Conservation (phyloP, 176 grass and related monocot genomes). For the Aegilops sharonensis region DNA sequence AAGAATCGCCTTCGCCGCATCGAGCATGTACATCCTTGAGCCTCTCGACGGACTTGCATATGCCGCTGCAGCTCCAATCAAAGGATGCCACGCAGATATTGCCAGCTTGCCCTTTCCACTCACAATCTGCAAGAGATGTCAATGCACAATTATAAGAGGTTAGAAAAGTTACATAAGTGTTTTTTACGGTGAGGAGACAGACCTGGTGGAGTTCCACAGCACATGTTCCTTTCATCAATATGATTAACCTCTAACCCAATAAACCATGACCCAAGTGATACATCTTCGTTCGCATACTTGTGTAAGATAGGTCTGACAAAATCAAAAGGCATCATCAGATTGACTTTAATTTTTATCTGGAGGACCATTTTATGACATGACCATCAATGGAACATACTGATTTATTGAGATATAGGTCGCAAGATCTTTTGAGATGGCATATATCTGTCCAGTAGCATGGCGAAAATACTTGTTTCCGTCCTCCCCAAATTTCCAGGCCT, state of each 20-base stretch:
- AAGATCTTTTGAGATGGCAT: conserved; percentile 86
- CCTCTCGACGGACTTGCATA: conserved; percentile 83
- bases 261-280: conserved; percentile 87
- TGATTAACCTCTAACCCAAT: conserved; percentile 88
- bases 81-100: conserved; percentile 76
- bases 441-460: conserved; percentile 92
- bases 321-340: conserved; percentile 24
- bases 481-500: conserved; percentile 97
- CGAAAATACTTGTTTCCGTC: conserved; percentile 94
- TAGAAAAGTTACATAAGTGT: neutral
- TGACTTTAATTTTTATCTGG: neutral
- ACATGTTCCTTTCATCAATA: conserved; percentile 89
- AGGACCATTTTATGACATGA: conserved; percentile 1
- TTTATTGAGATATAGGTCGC: conserved; percentile 96
- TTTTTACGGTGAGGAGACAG: conserved; percentile 4
- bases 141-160: neutral
- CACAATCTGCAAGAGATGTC: conserved; percentile 47
- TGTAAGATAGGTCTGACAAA: conserved; percentile 81
- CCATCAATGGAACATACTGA: conserved; percentile 50
- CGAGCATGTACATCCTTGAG: conserved; percentile 63
- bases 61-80: conserved; percentile 87
- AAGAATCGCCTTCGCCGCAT: conserved; percentile 69
- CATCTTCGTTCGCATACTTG: conserved; percentile 94
- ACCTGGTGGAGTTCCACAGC: conserved; percentile 94
- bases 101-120: conserved; percentile 82